Evolutionary conservation across 2,329 filamentous ascomycete genomes (phyloP), one percentile per base, ranked within the genome.

Genomic region (Penicillium sp.): DNA sequence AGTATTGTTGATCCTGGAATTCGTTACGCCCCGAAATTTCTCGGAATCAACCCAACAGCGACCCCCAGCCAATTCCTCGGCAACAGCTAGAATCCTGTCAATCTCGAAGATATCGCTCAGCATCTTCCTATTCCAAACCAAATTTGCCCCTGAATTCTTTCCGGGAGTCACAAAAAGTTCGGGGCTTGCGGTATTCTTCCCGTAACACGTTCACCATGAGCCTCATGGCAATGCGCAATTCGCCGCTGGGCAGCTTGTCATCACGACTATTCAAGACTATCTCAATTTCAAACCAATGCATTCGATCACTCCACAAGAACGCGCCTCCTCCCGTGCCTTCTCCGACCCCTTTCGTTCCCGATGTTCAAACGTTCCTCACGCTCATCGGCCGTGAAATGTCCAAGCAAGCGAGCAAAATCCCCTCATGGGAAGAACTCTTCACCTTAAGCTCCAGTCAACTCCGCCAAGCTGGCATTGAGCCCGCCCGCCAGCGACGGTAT

Each of bases 391-490:
- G 94, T 60, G 87, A 87, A 65, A 85, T 97, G 66, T 86, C 83
- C 67, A 85, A 88, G 69, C 90, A 97, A 78, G 84, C 88, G 45
- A 80, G 84, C 74, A 97, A 97, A 74, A 90, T 99, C 65, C 85
- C 89, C 2, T 87, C 88, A 10, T 97, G 94, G 94, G 88, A 94
- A 49, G 84, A 90, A 6, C 84, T 99, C 42, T 97, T 97, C 81
- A 86, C 86, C 42, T 80, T 94, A 60, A 86, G 84, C 19, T 91
- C 90, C 16, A 73, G 80, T 41, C 86, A 97, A 74, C 81, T 99
- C 61, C 85, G 86, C 61, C 87, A 93, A 64, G 81, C 94, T 16
- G 93, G 94, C 52, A 81, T 97, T 59, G 93, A 97, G 71, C 91
- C 91, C 13, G 83, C 93, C 16, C 87, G 93, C 41, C 84, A 85